Percentiles rank a stretch among this genome's conserved stretches.
phyloP scores from a whole-genome alignment of 306 rosid species.

The Begonia masoniana region DNA sequence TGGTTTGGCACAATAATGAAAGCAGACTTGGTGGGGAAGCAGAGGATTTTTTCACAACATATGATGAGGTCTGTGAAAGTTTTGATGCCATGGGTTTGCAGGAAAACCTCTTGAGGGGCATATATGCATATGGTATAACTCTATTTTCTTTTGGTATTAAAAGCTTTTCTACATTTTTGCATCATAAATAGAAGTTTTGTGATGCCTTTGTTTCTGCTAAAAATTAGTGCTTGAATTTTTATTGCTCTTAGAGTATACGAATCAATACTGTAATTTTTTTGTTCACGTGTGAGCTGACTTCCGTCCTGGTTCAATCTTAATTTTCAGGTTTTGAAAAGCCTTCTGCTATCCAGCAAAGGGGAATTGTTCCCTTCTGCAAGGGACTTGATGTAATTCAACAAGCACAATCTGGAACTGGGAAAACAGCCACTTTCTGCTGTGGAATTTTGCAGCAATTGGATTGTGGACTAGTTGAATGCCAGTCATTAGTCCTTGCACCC shows the following conservation, averaged over 20 bases:
- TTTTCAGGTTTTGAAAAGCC: constrained; percentile 65
- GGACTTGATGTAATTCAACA: constrained; percentile 72
- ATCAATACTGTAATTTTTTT: not conserved
- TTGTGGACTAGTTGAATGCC: constrained; percentile 50
- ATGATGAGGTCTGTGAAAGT: constrained; percentile 61
- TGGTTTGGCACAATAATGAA: constrained; percentile 8
- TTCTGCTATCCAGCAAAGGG: constrained; percentile 74
- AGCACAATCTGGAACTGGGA: constrained; percentile 75
- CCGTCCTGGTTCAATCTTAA: not conserved
- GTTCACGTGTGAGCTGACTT: not conserved
- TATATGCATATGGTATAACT: constrained; percentile 32
- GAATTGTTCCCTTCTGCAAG: constrained; percentile 65
- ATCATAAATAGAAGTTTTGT: not conserved
- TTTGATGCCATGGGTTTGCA: constrained; percentile 60
- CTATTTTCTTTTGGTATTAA: constrained; percentile 18
- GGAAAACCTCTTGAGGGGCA: constrained; percentile 64
- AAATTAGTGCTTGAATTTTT: not conserved
- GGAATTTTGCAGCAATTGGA: constrained; percentile 69
- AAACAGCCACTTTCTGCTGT: constrained; percentile 68
- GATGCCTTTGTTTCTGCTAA: not conserved
- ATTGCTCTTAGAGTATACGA: not conserved
- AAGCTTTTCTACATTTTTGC: constrained; percentile 1
- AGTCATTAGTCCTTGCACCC: constrained; percentile 67
- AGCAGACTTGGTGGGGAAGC: constrained; percentile 44
- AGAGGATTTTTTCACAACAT: constrained; percentile 46